These are phyloP conservation scores for Perilla frutescens DNA, from an alignment of 257 asterid species.

Conservation along the genomic window DNA sequence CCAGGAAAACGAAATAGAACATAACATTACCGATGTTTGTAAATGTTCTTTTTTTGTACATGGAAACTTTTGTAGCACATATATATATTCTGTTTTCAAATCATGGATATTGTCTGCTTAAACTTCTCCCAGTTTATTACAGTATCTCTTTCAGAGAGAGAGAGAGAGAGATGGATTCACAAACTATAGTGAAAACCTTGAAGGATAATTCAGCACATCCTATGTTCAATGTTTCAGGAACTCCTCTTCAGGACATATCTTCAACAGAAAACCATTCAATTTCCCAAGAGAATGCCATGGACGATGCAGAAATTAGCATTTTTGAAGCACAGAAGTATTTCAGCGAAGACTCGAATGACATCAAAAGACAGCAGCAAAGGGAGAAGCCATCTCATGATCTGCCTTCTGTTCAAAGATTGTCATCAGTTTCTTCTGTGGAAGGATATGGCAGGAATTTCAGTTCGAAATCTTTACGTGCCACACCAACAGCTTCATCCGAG, in stretches of 20 bases:
- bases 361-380: not conserved
- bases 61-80: constrained; percentile 1
- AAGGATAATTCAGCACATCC: constrained; percentile 24
- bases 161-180: constrained; percentile 43
- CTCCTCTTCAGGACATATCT: constrained; percentile 40
- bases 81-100: not conserved
- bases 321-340: constrained; percentile 75
- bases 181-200: constrained; percentile 37
- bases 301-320: constrained; percentile 66
- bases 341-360: constrained; percentile 46
- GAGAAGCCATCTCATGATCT: constrained; percentile 28
- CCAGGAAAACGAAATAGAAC: constrained; percentile 4
- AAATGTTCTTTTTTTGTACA: not conserved
- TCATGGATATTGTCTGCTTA: constrained; percentile 24
- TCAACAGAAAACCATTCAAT: constrained; percentile 32
- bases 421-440: constrained; percentile 53
- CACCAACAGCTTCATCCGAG: constrained; percentile 69
- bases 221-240: not conserved
- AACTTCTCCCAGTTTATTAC: not conserved
- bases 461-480: constrained; percentile 49
- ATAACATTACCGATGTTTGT: constrained; percentile 2
- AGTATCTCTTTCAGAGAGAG: not conserved
- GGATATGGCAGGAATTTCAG: constrained; percentile 46
- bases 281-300: constrained; percentile 16
- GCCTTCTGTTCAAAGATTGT: constrained; percentile 34